A percentile compares a stretch with the other conserved stretches of the same genome.
These are phyloP conservation scores for Phytophthora hybrid DNA, from an alignment of 352 stramenopile genomes.

Conservation along the genomic window DNA sequence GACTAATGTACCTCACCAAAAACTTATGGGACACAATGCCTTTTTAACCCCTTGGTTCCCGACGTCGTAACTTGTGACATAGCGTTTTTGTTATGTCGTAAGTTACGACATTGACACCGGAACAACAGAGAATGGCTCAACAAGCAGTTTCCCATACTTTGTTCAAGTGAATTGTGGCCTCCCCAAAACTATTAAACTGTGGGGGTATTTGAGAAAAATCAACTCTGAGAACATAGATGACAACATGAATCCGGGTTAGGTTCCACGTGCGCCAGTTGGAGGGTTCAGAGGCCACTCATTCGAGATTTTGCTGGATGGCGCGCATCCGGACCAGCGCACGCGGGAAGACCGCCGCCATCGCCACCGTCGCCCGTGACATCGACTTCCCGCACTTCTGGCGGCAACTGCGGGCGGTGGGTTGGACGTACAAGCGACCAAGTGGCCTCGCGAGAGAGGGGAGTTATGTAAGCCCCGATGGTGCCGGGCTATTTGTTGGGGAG, in stretches of 20 bases:
- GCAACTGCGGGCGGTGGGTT: constrained; percentile 18
- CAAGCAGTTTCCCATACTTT: constrained; percentile 9
- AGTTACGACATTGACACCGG: constrained; percentile 14
- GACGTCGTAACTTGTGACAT: constrained; percentile 25
- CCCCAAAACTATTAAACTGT: constrained; percentile 12
- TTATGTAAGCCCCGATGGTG: constrained; percentile 8
- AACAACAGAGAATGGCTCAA: constrained; percentile 23
- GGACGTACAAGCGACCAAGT: constrained; percentile 14
- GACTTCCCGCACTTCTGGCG: constrained; percentile 27
- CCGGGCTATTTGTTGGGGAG: constrained; percentile 6
- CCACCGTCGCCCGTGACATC: constrained; percentile 11
- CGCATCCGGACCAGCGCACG: constrained; percentile 17
- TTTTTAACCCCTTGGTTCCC: constrained; percentile 16
- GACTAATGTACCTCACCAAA: too few relatives aligned
- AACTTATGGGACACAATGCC: too few relatives aligned
- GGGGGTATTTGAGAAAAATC: constrained; percentile 12
- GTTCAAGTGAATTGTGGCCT: constrained; percentile 3
- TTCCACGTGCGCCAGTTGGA: too few relatives aligned
- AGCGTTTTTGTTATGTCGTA: constrained; percentile 16
- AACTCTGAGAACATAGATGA: neutral
- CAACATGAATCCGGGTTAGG: too few relatives aligned
- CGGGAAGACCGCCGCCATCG: constrained; percentile 9
- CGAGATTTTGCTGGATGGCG: constrained; percentile 22
- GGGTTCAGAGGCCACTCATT: constrained; percentile 12
- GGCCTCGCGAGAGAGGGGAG: constrained; percentile 2